Base-by-base conservation (phyloP, 768 basidiomycete species). In the Tulasnella sp. region DNA sequence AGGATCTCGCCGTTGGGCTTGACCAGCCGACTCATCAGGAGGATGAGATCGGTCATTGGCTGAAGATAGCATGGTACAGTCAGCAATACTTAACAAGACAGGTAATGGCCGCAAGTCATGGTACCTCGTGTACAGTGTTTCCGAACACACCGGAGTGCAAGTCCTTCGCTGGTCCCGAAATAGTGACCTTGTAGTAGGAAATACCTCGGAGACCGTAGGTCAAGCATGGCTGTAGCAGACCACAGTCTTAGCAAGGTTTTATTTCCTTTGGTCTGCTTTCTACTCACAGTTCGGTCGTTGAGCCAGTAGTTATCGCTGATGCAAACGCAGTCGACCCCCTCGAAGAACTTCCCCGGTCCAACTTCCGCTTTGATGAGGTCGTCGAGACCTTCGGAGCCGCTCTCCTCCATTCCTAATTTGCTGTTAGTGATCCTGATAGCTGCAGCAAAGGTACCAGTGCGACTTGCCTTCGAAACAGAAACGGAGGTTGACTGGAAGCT, bases 251-350 rank as follows among this genome's bases (percentile, higher is more conserved):
- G n/a, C n/a, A n/a, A n/a, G n/a, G n/a, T n/a, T n/a, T 59, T 32
- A 59, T 12, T 32, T 59, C 11, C 3, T 29, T 32, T 4, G 1
- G 22, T 8, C 14, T 29, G 52, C 9, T 1, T 29, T 22, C 40
- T 5, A 74, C 72, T 64, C 63, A 77, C 76, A n/a, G 89, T 92
- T 59, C 90, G 88, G 0, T 87, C 87, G 80, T 92, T 92, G 67
- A 93, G 81, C 95, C 95, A 97, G 81, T 95, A 96, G 82, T 95
- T 96, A 80, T 97, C 95, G 39, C 89, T 90, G 77, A 98, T 98
- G 84, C 96, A 98, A 70, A 95, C 90, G 76, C 90, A 92, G 76
- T 97, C 94, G 29, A 94, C 90, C 6, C 90, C 92, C 42, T 89
- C 85, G 80, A 97, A 95, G 85, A 89, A 97, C 29, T 82, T 81